Evolutionary conservation across 202 grass and related monocot genomes (phyloP).

Genomic region (Carex arenaria): DNA sequence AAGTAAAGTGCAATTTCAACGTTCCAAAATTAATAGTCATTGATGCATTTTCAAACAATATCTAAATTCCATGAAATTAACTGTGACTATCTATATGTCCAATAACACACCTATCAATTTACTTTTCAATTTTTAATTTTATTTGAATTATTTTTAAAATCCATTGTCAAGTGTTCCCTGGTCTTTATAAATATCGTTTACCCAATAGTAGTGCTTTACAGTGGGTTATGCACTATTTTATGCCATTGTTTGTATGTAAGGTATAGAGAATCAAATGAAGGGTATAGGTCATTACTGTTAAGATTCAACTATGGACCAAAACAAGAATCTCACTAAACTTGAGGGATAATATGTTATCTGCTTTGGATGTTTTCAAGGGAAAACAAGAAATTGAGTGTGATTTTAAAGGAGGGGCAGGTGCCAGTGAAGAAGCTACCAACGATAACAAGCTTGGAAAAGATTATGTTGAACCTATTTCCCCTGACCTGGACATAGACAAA

Average conservation of each 20-base stretch:
- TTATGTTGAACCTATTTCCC: slow-evolving; percentile 32
- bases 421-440: slow-evolving; percentile 31
- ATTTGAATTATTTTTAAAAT: too few relatives aligned
- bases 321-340: neutral
- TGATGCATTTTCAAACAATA: too few relatives aligned
- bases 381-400: slow-evolving; percentile 42
- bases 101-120: too few relatives aligned
- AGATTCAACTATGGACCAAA: neutral
- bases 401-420: slow-evolving; percentile 92
- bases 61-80: too few relatives aligned
- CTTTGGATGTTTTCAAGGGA: slow-evolving; percentile 34
- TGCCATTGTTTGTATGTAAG: neutral
- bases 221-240: neutral
- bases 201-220: neutral
- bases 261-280: neutral
- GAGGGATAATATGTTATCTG: neutral
- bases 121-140: too few relatives aligned
- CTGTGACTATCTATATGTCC: too few relatives aligned
- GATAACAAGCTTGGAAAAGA: slow-evolving; percentile 36
- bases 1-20: too few relatives aligned
- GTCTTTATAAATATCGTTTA: neutral
- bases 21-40: too few relatives aligned
- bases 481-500: slow-evolving; percentile 32
- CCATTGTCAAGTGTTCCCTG: too few relatives aligned
- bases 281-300: neutral